Evolutionary conservation across 768 basidiomycete genomes (phyloP), one percentile per base, ranked within the genome.

Genomic region (Kwoniella shandongensis): DNA sequence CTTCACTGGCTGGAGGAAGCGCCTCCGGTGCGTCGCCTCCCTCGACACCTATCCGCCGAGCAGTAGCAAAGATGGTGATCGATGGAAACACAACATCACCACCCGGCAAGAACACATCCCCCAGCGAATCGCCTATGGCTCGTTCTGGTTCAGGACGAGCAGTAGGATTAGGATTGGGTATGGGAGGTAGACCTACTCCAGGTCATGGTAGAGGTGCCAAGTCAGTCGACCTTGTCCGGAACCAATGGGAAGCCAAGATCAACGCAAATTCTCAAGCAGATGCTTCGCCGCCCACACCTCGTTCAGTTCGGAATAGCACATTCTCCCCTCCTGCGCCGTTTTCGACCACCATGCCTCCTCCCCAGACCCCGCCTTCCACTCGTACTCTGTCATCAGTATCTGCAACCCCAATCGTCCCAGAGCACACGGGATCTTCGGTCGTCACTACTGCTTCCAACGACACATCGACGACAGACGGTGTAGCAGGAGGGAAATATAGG

Each of bases 201-300:
- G 50, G 46, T 27, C 62, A 63, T 52, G 44, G 46, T 3, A 54
- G 50, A 25, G 23, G 40, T 13, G 51, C 40, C 29, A 62, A 58
- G 41, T 66, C 67, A 4, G 68, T 72, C 26, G 67, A 69, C 44
- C 54, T 66, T 17, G 70, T 69, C n/a, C 42, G 70, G 22, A 56
- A 58, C 18, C 60, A 67, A 53, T 72, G 70, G 70, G 64, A 72
- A 49, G 62, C 68, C 3, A 67, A 66, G 54, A 70, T 70, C 39
- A 44, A 45, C 22, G 23, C 46, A 36, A 41, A 5, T 42, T n/a
- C 47, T 45, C 35, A 52, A 36, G 20, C 29, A 12, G 51, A 32
- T 18, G 60, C 42, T 15, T 27, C 51, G 1, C 51, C 57, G 15
- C 36, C 36, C 35, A 56, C 65, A 6, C 61, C 61, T 35, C 48